Conservation (phyloP, 2,329 filamentous ascomycete species). For the Xylariaceae sp. region DNA sequence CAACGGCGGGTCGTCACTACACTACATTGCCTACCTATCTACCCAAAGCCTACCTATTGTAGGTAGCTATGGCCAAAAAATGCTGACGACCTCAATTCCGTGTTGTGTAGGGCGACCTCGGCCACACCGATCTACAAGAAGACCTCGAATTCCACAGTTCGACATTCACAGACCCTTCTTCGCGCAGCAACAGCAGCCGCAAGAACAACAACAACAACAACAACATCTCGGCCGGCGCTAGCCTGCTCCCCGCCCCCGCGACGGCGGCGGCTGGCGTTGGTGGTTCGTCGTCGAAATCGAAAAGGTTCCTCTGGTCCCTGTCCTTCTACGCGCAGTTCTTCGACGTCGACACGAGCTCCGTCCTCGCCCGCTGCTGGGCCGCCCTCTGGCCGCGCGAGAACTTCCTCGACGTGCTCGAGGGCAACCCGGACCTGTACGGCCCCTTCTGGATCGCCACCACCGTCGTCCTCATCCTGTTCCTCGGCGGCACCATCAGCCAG, state of each 20-base stretch:
- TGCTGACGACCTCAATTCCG: slow-evolving; percentile 1
- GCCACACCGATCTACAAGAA: slow-evolving; percentile 95
- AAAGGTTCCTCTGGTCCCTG: slow-evolving; percentile 88
- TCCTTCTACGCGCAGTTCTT: slow-evolving; percentile 98
- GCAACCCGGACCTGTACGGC: slow-evolving; percentile 93
- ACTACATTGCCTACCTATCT: no score
- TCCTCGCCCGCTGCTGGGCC: slow-evolving; percentile 78
- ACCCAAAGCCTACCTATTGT: neutral
- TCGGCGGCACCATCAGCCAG: slow-evolving; percentile 91
- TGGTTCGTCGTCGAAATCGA: slow-evolving; percentile 58
- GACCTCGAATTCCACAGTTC: slow-evolving; percentile 99
- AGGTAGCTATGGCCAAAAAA: no score
- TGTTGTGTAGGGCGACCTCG: slow-evolving; percentile 88
- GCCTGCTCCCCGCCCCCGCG: slow-evolving; percentile 51
- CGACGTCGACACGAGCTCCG: slow-evolving; percentile 90
- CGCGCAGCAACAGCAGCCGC: slow-evolving; percentile 43
- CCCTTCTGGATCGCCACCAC: slow-evolving; percentile 99
- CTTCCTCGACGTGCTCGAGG: slow-evolving; percentile 95
- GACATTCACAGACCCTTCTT: slow-evolving; percentile 65
- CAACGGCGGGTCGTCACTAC: no score
- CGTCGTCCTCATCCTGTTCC: slow-evolving; percentile 88
- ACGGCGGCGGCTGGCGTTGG: slow-evolving; percentile 39
- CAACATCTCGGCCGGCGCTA: slow-evolving; percentile 39
- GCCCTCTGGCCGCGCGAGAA: slow-evolving; percentile 88
- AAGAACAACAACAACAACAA: no score